These are phyloP conservation scores for Kodamaea sp. DNA, from an alignment of 1,139 yeast species.

Conservation along the genomic window DNA sequence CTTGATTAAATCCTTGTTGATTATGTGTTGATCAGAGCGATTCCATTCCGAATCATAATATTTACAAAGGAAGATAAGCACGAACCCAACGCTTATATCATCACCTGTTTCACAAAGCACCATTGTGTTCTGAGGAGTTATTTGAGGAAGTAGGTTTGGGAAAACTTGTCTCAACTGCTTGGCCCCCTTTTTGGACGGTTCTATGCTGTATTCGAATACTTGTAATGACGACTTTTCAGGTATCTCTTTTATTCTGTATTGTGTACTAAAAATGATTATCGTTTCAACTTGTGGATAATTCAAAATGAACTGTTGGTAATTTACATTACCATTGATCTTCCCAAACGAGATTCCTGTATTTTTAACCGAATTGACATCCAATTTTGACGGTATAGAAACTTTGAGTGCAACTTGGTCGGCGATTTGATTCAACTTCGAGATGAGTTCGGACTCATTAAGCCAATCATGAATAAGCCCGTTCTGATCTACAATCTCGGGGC, in stretches of 20 bases:
- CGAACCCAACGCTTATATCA: conserved; percentile 63
- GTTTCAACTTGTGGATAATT: conserved; percentile 13
- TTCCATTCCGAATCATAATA: conserved; percentile 44
- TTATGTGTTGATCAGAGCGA: conserved; percentile 16
- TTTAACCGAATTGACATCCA: conserved; percentile 12
- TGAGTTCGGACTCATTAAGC: conserved; percentile 26
- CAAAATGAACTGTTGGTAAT: conserved; percentile 9
- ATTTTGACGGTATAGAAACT: neutral
- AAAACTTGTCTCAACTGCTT: conserved; percentile 47
- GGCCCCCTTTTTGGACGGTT: conserved; percentile 60
- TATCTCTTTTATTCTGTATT: conserved; percentile 14
- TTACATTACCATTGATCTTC: conserved; percentile 16
- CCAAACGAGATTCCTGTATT: conserved; percentile 34
- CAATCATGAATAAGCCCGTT: conserved; percentile 34
- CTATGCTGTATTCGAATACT: conserved; percentile 24
- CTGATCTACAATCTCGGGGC: conserved; percentile 25
- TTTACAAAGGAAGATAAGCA: conserved; percentile 48
- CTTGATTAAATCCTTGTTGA: conserved; percentile 52
- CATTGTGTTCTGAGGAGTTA: conserved; percentile 18
- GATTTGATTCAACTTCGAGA: conserved; percentile 13
- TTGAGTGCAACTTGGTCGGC: neutral
- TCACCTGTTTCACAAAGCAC: conserved; percentile 62
- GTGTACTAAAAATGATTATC: conserved; percentile 27
- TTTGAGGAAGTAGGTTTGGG: conserved; percentile 25
- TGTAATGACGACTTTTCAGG: conserved; percentile 15